Base-by-base conservation (phyloP, 768 basidiomycete species). In the Leccinum uliginosum region DNA sequence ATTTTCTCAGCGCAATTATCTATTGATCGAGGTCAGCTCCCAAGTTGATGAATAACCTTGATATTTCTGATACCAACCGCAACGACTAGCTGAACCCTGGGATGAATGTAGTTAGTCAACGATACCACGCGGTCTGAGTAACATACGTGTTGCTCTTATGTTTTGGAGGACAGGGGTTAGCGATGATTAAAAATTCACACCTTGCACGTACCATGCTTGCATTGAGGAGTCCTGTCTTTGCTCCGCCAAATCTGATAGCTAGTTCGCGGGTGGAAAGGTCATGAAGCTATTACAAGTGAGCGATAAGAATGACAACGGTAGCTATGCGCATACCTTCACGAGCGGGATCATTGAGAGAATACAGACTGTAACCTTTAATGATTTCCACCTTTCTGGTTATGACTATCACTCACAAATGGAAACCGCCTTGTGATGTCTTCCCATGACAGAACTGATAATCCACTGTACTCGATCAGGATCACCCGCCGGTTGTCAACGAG, bases 1-100 rank as follows among this genome's bases (percentile, higher is more conserved):
- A 93, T 69, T 88, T 88, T 40, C 82, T 78, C 59, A 94, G 74
- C 0, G 91, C 92, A 50, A 85, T 88, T 56, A 93, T 83, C 87
- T 62, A 51, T 52, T 40, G 24, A 56, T 53, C 12, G 10, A 32
- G 14, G 50, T 59, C 6, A 43, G 19, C 4, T 40, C 10, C 10
- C n/a, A 53, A 45, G 11, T 59, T 6, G 34, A 29, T 14, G 40
- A 43, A 14, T 21, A 17, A 23, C 47, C n/a, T 9, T 29, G 14
- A 38, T 29, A n/a, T 19, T 27, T 19, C 15, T 11, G 51, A 49
- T 49, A 74, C 86, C 61, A 60, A 89, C 90, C 55, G 89, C 87
- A 50, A 93, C 76, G 4, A 91, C 86, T 19, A 88, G 71, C 58
- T 82, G 82, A 21, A 85, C 79, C 21, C 84, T 85, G 27, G 17